Evolutionary conservation across 108 stramenopile genomes (phyloP), one percentile per base, ranked within the genome.

Genomic region (Epithemia pelagica): DNA sequence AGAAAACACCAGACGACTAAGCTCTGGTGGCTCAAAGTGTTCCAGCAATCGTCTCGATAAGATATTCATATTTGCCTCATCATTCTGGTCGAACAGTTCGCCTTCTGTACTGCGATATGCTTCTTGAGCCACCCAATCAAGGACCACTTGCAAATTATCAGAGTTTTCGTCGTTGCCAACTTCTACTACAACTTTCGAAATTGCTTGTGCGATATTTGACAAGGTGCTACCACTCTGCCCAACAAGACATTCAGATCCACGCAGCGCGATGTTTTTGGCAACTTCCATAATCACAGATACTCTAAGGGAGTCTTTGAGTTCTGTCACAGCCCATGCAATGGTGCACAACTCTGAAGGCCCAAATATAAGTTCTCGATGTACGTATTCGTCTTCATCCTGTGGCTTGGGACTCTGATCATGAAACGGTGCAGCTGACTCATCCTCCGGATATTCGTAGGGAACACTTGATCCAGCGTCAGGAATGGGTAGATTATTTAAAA

Each of bases 321-420:
- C 80, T 51, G 80, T 77, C 52, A 69, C 84, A 20, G 84, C 68
- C 84, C 84, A 85, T 30, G 79, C 84, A 25, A 85, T 71, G 23
- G 75, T 61, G n/a, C 79, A 78, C 59, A 85, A 60, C 28, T 85
- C 79, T 62, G 71, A 74, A 23, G 69, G 68, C 25, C 72, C 69
- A 37, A 81, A 81, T 0, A 68, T 69, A 1, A 26, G 72, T 18
- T 18, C 32, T n/a, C 21, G 26, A 53, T 24, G 25, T 55, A 27
- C 2, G 28, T 25, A 27, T n/a, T 54, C 65, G n/a, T 23, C 2
- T 1, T 23, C 25, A 28, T 10, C 27, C n/a, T 27, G 19, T 25
- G 54, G 1, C 2, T 53, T 23, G 53, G 15, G 5, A n/a, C n/a
- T n/a, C n/a, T n/a, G n/a, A n/a, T n/a, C n/a, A n/a, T n/a, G n/a